Conservation (phyloP, 495 filamentous ascomycete species). For the Glarea lozoyensis region DNA sequence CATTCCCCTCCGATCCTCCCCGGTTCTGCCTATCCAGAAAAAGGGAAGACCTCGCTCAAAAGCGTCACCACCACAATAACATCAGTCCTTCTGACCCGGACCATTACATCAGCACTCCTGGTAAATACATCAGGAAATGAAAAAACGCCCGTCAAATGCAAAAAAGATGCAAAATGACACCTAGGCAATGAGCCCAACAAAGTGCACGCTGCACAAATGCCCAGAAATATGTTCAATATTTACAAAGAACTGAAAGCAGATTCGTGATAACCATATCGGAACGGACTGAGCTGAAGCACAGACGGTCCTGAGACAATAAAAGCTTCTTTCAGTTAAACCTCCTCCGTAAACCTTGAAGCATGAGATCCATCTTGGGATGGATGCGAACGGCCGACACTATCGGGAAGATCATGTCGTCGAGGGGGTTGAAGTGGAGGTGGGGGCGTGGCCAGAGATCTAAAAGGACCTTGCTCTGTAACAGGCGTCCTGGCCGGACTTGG, state of each 20-base stretch:
- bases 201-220: constrained; percentile 2
- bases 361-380: constrained; percentile 37
- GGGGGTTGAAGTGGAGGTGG: constrained; percentile 21
- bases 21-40: constrained; percentile 3
- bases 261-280: constrained; percentile 13
- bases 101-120: constrained; percentile 2
- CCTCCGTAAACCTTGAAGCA: constrained; percentile 42
- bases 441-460: constrained; percentile 12
- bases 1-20: too few relatives aligned
- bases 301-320: constrained; percentile 13
- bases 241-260: constrained; percentile 14
- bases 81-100: constrained; percentile 3
- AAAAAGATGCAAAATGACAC: constrained; percentile 11
- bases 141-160: constrained; percentile 20
- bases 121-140: constrained; percentile 6
- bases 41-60: constrained; percentile 1
- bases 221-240: constrained; percentile 10
- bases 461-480: constrained; percentile 32
- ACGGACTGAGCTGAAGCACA: constrained; percentile 9
- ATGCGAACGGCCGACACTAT: constrained; percentile 36
- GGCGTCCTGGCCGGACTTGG: constrained; percentile 25
- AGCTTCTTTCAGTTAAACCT: constrained; percentile 30
- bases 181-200: constrained; percentile 9
- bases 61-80: constrained; percentile 6
- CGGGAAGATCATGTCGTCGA: constrained; percentile 22